A percentile compares a stretch with the other conserved stretches of the same genome.
These are phyloP conservation scores for Drechslera avenae DNA, from an alignment of 2,329 filamentous ascomycete species.

Conservation along the genomic window DNA sequence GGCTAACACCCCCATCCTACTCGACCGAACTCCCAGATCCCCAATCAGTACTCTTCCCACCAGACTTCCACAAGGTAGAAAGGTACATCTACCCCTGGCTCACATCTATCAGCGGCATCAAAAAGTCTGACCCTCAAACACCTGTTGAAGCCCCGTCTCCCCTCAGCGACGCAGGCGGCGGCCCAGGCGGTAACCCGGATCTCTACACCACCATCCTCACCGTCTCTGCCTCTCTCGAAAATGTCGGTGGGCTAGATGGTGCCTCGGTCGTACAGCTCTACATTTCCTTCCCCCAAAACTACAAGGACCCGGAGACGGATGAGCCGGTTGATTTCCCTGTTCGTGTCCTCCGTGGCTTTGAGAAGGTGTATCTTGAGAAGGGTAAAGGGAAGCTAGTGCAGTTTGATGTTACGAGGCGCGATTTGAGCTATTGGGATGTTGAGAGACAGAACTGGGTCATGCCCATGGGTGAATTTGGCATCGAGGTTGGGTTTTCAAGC, in stretches of 20 bases:
- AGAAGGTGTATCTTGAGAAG: constrained; percentile 47
- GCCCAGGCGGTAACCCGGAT: constrained; percentile 69
- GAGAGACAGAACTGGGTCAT: constrained; percentile 50
- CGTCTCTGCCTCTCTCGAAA: constrained; percentile 62
- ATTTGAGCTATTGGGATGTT: constrained; percentile 51
- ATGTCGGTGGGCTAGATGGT: constrained; percentile 63
- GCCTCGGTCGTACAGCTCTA: constrained; percentile 64
- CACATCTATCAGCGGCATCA: constrained; percentile 55
- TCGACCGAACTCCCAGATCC: constrained; percentile 60
- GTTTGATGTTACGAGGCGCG: constrained; percentile 49
- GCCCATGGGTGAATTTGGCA: constrained; percentile 40
- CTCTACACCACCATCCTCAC: constrained; percentile 63
- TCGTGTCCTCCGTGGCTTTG: constrained; percentile 50
- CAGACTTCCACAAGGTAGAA: constrained; percentile 63
- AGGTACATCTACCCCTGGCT: constrained; percentile 80
- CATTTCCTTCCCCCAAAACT: constrained; percentile 53
- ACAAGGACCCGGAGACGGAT: constrained; percentile 50
- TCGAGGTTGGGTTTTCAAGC: constrained; percentile 44
- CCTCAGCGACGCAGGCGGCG: constrained; percentile 69
- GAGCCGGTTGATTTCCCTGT: constrained; percentile 63
- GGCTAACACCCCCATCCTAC: constrained; percentile 52
- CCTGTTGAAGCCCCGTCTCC: constrained; percentile 57
- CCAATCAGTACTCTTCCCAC: constrained; percentile 65
- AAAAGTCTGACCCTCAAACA: constrained; percentile 57
- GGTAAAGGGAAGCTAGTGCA: constrained; percentile 32